phyloP scores from a whole-genome alignment of 2,329 filamentous ascomycete genomes.

The Lasiodiplodia sp. region DNA sequence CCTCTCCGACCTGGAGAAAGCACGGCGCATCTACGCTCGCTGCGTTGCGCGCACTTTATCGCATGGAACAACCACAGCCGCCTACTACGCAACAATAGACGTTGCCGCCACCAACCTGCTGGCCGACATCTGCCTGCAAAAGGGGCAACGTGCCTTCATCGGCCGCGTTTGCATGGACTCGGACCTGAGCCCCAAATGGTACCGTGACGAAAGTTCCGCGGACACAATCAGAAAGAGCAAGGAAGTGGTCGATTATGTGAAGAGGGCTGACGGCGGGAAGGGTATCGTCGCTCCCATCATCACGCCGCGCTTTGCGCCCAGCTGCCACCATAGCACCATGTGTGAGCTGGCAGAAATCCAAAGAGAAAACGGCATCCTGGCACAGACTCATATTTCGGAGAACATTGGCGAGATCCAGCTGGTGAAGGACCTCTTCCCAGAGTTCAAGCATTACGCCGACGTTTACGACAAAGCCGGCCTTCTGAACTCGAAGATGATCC shows the following conservation, averaged over 20 bases:
- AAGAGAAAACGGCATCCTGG: slow-evolving; percentile 66
- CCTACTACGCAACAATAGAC: slow-evolving; percentile 94
- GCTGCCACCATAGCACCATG: slow-evolving; percentile 65
- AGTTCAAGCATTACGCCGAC: slow-evolving; percentile 68
- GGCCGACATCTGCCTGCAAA: slow-evolving; percentile 77
- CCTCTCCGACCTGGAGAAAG: slow-evolving; percentile 68
- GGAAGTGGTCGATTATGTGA: slow-evolving; percentile 65
- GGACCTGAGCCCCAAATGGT: slow-evolving; percentile 73
- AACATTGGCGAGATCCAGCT: slow-evolving; percentile 77
- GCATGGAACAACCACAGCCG: slow-evolving; percentile 89
- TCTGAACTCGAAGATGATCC: slow-evolving; percentile 74
- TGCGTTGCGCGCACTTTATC: slow-evolving; percentile 82
- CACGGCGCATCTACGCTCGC: slow-evolving; percentile 75
- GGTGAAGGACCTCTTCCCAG: slow-evolving; percentile 74
- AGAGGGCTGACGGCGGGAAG: slow-evolving; percentile 68
- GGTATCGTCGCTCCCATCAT: slow-evolving; percentile 78
- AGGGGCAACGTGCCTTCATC: slow-evolving; percentile 88
- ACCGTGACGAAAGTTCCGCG: slow-evolving; percentile 74
- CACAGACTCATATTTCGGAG: slow-evolving; percentile 92
- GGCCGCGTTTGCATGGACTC: slow-evolving; percentile 90
- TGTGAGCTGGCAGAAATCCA: slow-evolving; percentile 70
- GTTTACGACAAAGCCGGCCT: slow-evolving; percentile 81
- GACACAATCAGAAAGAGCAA: slow-evolving; percentile 62
- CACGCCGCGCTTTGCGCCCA: slow-evolving; percentile 71
- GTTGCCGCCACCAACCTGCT: slow-evolving; percentile 90